These are phyloP conservation scores for Fraxinus sp. DNA, from an alignment of 305 asterid genomes.

Conservation along the genomic window DNA sequence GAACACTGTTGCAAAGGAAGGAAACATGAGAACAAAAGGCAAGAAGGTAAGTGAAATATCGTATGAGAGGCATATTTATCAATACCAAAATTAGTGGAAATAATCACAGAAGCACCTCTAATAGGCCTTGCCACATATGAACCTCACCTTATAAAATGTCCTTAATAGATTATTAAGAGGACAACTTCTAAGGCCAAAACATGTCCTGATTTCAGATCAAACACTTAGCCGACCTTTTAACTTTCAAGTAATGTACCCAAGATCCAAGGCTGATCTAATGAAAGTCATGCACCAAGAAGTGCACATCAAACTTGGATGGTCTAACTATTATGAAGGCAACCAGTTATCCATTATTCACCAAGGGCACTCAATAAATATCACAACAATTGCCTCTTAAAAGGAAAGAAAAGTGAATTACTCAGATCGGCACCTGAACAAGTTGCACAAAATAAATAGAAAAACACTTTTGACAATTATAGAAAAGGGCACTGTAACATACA, in stretches of 20 bases:
- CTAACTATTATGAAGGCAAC: neutral
- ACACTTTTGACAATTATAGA: neutral
- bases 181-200: neutral
- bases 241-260: neutral
- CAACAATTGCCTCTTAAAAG: neutral
- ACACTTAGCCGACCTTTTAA: neutral
- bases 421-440: neutral
- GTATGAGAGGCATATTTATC: neutral
- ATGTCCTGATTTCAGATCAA: neutral
- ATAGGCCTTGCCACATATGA: neutral
- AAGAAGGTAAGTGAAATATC: neutral
- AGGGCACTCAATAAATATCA: neutral
- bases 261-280: neutral
- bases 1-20: slow-evolving; percentile 54
- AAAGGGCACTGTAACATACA: neutral
- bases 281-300: neutral
- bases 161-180: neutral
- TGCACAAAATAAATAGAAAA: neutral
- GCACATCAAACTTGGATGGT: neutral
- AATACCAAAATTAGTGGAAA: neutral
- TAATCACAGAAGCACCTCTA: slow-evolving; percentile 1
- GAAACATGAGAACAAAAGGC: neutral
- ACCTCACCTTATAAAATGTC: neutral
- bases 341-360: neutral
- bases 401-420: neutral